Evolutionary conservation across 441 rosid species (phyloP), one percentile per base, ranked within the genome.

Genomic region (Macaranga tanarius): DNA sequence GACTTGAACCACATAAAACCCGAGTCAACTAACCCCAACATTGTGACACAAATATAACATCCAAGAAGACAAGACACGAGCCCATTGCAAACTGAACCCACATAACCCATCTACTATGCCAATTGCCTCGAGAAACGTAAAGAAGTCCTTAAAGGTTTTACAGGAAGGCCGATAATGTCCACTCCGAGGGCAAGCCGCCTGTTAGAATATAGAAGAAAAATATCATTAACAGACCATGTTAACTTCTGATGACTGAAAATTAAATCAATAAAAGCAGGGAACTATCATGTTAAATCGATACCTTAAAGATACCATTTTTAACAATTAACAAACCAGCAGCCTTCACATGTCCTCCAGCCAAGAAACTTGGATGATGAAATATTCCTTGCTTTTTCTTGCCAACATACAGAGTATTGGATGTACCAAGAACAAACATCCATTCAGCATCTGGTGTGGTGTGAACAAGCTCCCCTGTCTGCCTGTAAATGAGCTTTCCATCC

Each of bases 181-280:
- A 55, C 99, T 95, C 73, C 93, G 98, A 74, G 96, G 94, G 98
- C 97, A 95, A 78, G 93, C 94, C 42, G 92, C 97, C 90, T 92
- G 84, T 72, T 60, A 23, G 67, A 76, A 73, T 52, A 57, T 28
- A 31, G 28, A 57, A 60, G 10, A 17, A 42, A 72, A 47, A 28
- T 28, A 69, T 23, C 16, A 19, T 66, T 62, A 72, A 59, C 20
- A 20, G n/a, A n/a, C n/a, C n/a, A n/a, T n/a, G n/a, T n/a, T n/a
- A n/a, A n/a, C n/a, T n/a, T n/a, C n/a, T n/a, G n/a, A n/a, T n/a
- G n/a, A n/a, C n/a, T n/a, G n/a, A n/a, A n/a, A n/a, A n/a, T n/a
- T n/a, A n/a, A n/a, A n/a, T n/a, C n/a, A n/a, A n/a, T n/a, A n/a
- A n/a, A 55, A 38, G 6, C 4, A 10, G 48, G 23, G 42, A 2